phyloP scores from a whole-genome alignment of 345 rosid genomes.

The Eucalyptus pauciflora region DNA sequence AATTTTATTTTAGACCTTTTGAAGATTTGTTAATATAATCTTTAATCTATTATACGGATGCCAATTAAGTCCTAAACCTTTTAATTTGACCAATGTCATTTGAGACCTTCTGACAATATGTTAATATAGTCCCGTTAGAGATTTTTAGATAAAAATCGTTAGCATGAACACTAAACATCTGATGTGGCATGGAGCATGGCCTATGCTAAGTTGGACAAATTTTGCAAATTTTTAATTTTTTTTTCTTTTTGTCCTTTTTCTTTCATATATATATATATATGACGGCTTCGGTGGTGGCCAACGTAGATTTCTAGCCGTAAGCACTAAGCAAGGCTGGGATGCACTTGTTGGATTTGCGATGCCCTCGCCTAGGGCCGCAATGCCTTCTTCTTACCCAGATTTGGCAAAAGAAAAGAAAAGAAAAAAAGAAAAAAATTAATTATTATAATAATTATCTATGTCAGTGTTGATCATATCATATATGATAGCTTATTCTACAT shows the following conservation, averaged over 20 bases:
- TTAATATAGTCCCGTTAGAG: rapidly evolving
- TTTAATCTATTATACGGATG: neutral
- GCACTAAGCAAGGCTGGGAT: neutral
- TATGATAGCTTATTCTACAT: no score
- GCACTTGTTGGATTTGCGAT: neutral
- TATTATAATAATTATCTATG: no score
- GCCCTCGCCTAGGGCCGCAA: neutral
- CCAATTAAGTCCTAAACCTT: rapidly evolving
- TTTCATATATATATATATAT: no score
- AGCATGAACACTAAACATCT: neutral
- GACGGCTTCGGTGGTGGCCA: neutral
- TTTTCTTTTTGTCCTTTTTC: no score
- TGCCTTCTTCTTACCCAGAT: neutral
- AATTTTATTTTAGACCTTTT: neutral
- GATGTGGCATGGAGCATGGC: neutral
- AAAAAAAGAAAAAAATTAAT: neutral
- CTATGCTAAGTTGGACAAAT: neutral
- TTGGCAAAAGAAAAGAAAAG: neutral
- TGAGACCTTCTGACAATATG: neutral
- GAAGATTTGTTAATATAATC: neutral
- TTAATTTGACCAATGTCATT: neutral
- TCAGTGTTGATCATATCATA: no score
- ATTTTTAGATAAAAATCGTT: neutral
- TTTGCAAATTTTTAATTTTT: neutral
- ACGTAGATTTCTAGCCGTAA: neutral